Percentiles rank a stretch among this genome's conserved stretches.
phyloP scores from a whole-genome alignment of 345 rosid genomes.

The Dovyalis caffra region DNA sequence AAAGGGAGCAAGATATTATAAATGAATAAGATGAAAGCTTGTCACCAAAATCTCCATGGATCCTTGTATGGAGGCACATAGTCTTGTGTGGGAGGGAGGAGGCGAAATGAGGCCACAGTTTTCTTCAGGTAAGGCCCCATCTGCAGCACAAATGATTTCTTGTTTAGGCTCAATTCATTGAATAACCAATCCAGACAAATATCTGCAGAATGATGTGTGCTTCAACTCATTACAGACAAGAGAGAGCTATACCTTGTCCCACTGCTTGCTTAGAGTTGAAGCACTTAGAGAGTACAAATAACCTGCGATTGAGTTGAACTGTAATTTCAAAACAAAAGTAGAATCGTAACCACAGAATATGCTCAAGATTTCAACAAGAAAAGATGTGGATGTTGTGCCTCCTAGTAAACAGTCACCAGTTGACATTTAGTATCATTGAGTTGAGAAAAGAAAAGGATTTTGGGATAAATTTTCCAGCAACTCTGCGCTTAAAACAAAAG shows the following conservation, averaged over 20 bases:
- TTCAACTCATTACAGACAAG: neutral
- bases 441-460: neutral
- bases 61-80: constrained; percentile 95
- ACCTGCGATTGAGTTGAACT: constrained; percentile 47
- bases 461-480: neutral
- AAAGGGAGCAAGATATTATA: neutral
- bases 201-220: neutral
- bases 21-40: neutral
- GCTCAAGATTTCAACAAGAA: neutral
- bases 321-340: neutral
- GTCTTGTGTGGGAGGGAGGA: constrained; percentile 67
- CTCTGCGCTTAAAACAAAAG: neutral
- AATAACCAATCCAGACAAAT: neutral
- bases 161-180: constrained; percentile 1
- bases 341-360: constrained; percentile 8
- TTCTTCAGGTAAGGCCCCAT: constrained; percentile 78
- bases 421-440: neutral
- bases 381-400: neutral
- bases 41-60: constrained; percentile 98
- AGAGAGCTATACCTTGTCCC: constrained; percentile 59
- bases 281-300: constrained; percentile 81
- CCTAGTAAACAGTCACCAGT: neutral
- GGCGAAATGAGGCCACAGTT: constrained; percentile 71
- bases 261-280: constrained; percentile 82
- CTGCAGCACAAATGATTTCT: constrained; percentile 39